Evolutionary conservation across 176 grass and related monocot genomes (phyloP).

Genomic region (Puccinellia tenuiflora): DNA sequence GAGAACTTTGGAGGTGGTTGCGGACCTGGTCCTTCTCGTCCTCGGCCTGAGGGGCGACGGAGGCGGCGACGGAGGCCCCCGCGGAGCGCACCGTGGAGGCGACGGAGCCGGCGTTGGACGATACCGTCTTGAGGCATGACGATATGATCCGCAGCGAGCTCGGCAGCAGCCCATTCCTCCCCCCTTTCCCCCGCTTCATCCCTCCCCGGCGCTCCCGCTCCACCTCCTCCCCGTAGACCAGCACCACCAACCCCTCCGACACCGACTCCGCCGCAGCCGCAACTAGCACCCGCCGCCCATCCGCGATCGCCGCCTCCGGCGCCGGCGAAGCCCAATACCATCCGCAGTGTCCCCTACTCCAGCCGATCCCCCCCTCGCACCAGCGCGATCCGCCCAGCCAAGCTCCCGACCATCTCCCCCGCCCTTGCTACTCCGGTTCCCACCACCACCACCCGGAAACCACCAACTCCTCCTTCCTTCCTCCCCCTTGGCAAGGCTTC

Average conservation of each 20-base stretch:
- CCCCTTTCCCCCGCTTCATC: conserved; percentile 63
- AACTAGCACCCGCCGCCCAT: conserved; percentile 48
- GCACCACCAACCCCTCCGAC: conserved; percentile 25
- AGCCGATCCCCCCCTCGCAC: conserved; percentile 21
- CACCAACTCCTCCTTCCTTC: conserved; percentile 32
- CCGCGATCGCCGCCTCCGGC: conserved; percentile 66
- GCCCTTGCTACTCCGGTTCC: not conserved
- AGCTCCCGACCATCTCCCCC: conserved; percentile 28
- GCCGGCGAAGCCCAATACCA: conserved; percentile 74
- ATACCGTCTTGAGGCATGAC: conserved; percentile 97
- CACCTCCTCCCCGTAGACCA: conserved; percentile 21
- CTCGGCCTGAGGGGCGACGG: conserved; percentile 60
- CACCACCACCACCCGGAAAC: conserved; percentile 6
- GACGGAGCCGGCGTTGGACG: conserved; percentile 90
- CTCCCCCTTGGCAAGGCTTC: conserved; percentile 11
- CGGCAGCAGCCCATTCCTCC: conserved; percentile 85
- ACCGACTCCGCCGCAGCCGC: not conserved
- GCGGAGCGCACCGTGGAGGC: conserved; percentile 97
- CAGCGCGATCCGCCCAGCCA: conserved; percentile 28
- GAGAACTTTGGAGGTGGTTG: not conserved
- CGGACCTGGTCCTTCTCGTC: conserved; percentile 98
- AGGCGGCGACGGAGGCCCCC: conserved; percentile 88
- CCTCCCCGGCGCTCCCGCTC: not conserved
- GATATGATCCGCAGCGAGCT: conserved; percentile 97
- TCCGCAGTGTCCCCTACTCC: conserved; percentile 46